Evolutionary conservation across 176 grass and related monocot genomes (phyloP), one percentile per base, ranked within the genome.

Genomic region (Paspalum notatum): DNA sequence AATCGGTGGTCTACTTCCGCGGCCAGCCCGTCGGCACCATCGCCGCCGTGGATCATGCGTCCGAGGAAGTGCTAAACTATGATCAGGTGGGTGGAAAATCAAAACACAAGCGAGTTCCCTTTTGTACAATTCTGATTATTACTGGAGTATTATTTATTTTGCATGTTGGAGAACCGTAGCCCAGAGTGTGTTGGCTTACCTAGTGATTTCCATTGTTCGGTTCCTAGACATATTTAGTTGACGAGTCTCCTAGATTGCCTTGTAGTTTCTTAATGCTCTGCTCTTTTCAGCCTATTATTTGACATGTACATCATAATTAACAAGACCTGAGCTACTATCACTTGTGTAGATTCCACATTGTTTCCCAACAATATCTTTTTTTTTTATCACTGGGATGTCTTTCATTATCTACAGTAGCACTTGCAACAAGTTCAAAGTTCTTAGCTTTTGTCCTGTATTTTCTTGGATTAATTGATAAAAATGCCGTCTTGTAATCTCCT

Each of bases 31-130:
- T 98, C 7, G 95, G 95, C 7, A 94, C 92, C 0, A 49, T 98
- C 62, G 90, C 92, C 5, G 92, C 95, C 16, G 12, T 25, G 4
- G 95, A 94, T 51, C 88, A 90, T 40, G 83, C 92, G 43, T 87
- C 95, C 1, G 90, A 91, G 58, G 95, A 94, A 61, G 95, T 92
- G 68, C 95, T 98, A 77, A 98, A 98, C 66, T 98, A 98, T 71
- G 95, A 98, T 82, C 95, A 98, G 95, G 95, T 94, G 79, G 95
- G 95, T 94, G 79, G 32, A 39, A 68, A 54, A 60, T 50, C n/a
- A 21, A 5, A 42, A 53, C 49, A 64, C n/a, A 32, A n/a, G 24
- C 54, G 11, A 7, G 21, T 55, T 41, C 43, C 15, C 3, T 50
- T 49, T 15, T 50, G 13, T 50, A 14, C 15, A 5, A 14, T 14